Evolutionary conservation across 2,329 filamentous ascomycete species (phyloP).

Genomic region (Sporothrix pallida): DNA sequence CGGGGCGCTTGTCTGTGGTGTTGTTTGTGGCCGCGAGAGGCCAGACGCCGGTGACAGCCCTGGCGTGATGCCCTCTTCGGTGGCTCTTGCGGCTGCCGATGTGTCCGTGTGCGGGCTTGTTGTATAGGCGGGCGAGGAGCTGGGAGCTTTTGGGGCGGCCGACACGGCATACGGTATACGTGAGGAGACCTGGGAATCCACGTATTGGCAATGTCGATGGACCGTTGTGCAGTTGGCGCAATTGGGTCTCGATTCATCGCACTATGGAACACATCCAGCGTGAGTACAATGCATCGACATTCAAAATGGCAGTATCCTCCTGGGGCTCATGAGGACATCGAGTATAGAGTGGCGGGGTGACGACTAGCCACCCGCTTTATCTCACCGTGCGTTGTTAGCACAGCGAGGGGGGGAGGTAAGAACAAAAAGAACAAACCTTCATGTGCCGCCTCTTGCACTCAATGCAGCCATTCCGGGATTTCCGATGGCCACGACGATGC

Average conservation of each 20-base stretch:
- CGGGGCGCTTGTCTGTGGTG: slow-evolving; percentile 29
- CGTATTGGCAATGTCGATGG: slow-evolving; percentile 41
- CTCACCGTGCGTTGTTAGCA: not conserved
- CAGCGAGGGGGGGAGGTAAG: not conserved
- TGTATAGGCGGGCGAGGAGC: slow-evolving; percentile 32
- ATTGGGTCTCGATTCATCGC: slow-evolving; percentile 44
- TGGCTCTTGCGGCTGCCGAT: slow-evolving; percentile 19
- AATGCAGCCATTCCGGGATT: slow-evolving; percentile 44
- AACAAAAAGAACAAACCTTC: slow-evolving; percentile 37
- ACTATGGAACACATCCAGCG: slow-evolving; percentile 37
- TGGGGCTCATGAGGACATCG: not conserved
- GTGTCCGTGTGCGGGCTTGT: slow-evolving; percentile 25
- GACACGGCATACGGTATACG: not conserved
- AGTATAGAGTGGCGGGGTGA: not conserved
- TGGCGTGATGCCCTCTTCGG: slow-evolving; percentile 15
- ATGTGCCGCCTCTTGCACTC: slow-evolving; percentile 46
- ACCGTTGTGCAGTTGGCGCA: slow-evolving; percentile 44
- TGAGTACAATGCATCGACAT: not conserved
- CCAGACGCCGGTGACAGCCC: slow-evolving; percentile 24
- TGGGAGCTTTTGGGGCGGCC: not conserved
- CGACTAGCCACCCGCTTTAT: not conserved
- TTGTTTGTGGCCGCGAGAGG: slow-evolving; percentile 20
- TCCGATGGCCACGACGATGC: slow-evolving; percentile 41
- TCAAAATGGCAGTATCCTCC: not conserved
- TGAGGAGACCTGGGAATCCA: slow-evolving; percentile 22